phyloP scores from a whole-genome alignment of 352 stramenopile genomes.

The Pilasporangium apinafurcum region DNA sequence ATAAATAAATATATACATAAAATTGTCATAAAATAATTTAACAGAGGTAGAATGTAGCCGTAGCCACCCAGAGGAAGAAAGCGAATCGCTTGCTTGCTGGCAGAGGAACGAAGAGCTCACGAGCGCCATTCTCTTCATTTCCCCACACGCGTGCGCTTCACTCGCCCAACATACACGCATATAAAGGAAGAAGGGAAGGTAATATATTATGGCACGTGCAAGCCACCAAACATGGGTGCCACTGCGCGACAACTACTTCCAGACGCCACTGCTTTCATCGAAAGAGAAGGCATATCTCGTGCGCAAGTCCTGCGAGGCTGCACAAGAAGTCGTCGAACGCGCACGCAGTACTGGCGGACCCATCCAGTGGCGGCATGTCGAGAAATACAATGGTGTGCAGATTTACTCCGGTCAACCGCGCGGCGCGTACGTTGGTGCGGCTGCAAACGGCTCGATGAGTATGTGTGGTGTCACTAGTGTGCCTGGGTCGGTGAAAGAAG shows the following conservation, averaged over 20 bases:
- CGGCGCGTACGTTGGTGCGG: slow-evolving; percentile 11
- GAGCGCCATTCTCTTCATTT: too few species aligned
- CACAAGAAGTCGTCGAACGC: slow-evolving; percentile 73
- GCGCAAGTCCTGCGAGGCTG: slow-evolving; percentile 74
- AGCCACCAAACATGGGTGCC: slow-evolving; percentile 41
- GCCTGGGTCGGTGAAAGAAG: slow-evolving; percentile 58
- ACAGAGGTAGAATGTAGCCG: too few species aligned
- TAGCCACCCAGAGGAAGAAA: too few species aligned
- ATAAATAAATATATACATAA: too few species aligned
- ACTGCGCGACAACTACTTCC: slow-evolving; percentile 72
- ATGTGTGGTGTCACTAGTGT: slow-evolving; percentile 82
- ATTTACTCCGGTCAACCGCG: slow-evolving; percentile 60
- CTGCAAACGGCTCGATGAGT: slow-evolving; percentile 24
- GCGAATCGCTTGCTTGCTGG: too few species aligned
- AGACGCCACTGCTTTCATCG: slow-evolving; percentile 51
- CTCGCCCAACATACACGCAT: too few species aligned
- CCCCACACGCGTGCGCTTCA: too few species aligned
- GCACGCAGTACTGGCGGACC: slow-evolving; percentile 49
- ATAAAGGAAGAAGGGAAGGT: too few species aligned
- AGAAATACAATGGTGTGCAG: slow-evolving; percentile 73
- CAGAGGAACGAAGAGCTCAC: too few species aligned
- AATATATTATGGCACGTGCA: slow-evolving; percentile 5
- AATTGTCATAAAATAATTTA: too few species aligned
- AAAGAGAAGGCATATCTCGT: slow-evolving; percentile 72
- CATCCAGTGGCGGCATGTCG: slow-evolving; percentile 68